Evolutionary conservation across 2,329 filamentous ascomycete species (phyloP).

Genomic region (Lizonia empirigonia): DNA sequence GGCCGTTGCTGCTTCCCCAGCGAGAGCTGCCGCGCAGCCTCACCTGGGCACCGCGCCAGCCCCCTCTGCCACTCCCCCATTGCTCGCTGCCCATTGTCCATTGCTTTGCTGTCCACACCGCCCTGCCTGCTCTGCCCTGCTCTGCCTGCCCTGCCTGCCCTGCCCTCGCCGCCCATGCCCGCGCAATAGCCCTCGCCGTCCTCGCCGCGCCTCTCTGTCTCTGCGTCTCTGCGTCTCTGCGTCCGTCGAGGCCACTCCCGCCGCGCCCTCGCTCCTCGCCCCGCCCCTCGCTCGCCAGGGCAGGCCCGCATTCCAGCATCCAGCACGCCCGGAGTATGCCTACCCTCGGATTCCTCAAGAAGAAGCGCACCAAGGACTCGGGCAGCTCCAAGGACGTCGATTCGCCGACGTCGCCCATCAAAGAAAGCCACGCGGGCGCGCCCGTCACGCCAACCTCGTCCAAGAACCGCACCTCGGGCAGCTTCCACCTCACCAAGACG

Average conservation of each 20-base stretch:
- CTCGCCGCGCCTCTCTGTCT: not conserved
- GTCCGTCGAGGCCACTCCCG: too few species aligned
- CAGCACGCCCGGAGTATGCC: conserved; percentile 67
- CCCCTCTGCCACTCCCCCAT: too few species aligned
- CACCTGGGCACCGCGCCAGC: conserved; percentile 10
- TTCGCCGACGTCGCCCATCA: conserved; percentile 70
- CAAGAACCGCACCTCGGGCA: conserved; percentile 40
- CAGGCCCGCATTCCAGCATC: conserved; percentile 28
- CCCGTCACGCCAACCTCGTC: conserved; percentile 44
- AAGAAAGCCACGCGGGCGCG: conserved; percentile 59
- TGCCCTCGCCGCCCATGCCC: not conserved
- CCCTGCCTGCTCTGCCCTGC: too few species aligned
- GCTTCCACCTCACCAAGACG: conserved; percentile 37
- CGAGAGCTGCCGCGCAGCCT: not conserved
- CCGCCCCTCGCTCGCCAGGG: conserved; percentile 27
- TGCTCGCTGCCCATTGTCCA: too few species aligned
- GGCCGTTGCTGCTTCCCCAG: conserved; percentile 18
- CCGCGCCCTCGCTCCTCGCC: conserved; percentile 2
- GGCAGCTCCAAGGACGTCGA: conserved; percentile 64
- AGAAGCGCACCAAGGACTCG: conserved; percentile 96
- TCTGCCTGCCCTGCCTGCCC: not conserved
- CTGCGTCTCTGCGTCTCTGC: not conserved
- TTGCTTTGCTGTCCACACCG: too few species aligned
- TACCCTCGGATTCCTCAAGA: conserved; percentile 94
- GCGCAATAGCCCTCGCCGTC: not conserved